phyloP scores from a whole-genome alignment of 345 rosid genomes.

The Noccaea caerulescens region DNA sequence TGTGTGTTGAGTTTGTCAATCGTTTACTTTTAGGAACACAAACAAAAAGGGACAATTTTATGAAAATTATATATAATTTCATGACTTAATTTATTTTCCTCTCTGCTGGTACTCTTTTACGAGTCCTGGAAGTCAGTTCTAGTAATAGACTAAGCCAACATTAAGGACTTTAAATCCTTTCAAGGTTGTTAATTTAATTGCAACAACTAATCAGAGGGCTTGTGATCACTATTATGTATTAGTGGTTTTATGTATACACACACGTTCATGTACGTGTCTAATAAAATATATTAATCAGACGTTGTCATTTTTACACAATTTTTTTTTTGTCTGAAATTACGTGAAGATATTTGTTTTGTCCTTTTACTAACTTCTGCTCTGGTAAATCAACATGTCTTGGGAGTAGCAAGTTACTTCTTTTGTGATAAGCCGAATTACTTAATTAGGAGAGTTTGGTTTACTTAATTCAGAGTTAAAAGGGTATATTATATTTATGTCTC shows the following conservation, averaged over 20 bases:
- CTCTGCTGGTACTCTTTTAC: not conserved
- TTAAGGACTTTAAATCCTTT: constrained; percentile 14
- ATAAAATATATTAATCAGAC: not conserved
- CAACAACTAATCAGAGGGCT: constrained; percentile 10
- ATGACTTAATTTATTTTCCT: not conserved
- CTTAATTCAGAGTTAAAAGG: not conserved
- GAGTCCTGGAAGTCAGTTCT: not conserved
- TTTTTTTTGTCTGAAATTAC: not conserved
- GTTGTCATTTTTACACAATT: not conserved
- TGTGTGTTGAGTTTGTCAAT: not conserved
- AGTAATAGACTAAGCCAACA: not conserved
- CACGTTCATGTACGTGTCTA: not conserved
- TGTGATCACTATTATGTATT: not conserved
- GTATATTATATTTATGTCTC: constrained; percentile 17
- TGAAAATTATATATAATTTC: not conserved
- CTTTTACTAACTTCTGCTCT: constrained; percentile 11
- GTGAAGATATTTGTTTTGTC: constrained; percentile 18
- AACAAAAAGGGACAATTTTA: not conserved
- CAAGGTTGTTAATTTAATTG: not conserved
- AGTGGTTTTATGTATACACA: not conserved
- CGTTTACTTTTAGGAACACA: not conserved
- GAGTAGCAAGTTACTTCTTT: constrained; percentile 9
- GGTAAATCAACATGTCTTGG: constrained; percentile 15
- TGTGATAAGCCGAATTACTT: constrained; percentile 10
- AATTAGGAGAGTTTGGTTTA: constrained; percentile 3